Conservation (phyloP, 164 flowering plant genomes). For the Vitis labrusca region DNA sequence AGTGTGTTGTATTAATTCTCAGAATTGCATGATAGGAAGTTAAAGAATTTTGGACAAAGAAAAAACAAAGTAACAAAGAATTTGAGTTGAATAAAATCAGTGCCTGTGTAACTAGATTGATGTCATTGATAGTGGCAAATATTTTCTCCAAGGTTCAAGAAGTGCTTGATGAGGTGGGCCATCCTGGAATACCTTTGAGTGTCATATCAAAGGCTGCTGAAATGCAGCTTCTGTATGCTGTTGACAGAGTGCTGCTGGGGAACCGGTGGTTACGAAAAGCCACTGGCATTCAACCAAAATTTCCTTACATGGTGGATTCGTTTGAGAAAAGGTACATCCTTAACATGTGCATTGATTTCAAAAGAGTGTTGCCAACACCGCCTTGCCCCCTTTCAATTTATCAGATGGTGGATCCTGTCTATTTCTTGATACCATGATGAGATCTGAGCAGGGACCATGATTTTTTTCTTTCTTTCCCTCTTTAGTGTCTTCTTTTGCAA, state of each 20-base stretch:
- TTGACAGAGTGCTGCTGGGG: constrained; percentile 84
- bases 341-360: too few species aligned
- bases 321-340: constrained; percentile 76
- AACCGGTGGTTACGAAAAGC: constrained; percentile 93
- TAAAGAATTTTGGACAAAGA: too few species aligned
- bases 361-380: too few species aligned
- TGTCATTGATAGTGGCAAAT: constrained; percentile 4
- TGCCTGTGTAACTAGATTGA: neutral
- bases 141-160: constrained; percentile 65
- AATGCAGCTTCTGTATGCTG: constrained; percentile 72
- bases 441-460: neutral
- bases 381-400: neutral
- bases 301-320: constrained; percentile 87
- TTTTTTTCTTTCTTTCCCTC: too few species aligned
- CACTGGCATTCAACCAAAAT: constrained; percentile 93
- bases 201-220: constrained; percentile 90
- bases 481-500: neutral
- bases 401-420: too few species aligned
- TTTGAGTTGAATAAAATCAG: too few species aligned
- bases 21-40: too few species aligned
- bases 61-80: too few species aligned
- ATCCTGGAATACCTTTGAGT: constrained; percentile 79
- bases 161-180: constrained; percentile 79
- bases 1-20: neutral
- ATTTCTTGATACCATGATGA: neutral